Base-by-base conservation (phyloP, 116 monocot species). In the Phalaenopsis hybrid region DNA sequence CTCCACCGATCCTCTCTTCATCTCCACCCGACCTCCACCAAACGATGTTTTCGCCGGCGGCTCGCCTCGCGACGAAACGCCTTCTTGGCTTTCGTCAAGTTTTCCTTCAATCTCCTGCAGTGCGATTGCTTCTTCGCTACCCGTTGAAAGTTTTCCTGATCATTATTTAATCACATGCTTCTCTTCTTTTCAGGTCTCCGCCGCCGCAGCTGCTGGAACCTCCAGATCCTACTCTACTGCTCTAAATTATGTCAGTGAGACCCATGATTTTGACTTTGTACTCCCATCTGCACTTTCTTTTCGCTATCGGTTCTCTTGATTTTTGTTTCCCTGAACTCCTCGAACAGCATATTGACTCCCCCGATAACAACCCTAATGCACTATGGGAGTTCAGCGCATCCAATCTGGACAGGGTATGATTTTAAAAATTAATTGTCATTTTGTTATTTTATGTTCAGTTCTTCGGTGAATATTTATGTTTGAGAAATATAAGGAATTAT, bases 191-290 rank as follows among this genome's bases (percentile, higher is more conserved):
- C 87, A 91, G 95, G 89, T 85, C 79, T 82, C 86, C 10, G 79
- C 67, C 23, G 21, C 81, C 12, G 75, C 87, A 4, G 78, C 79
- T 46, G 46, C 76, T 17, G 63, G 72, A 79, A n/a, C 78, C 72
- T 82, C 78, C 75, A 89, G 94, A 88, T 90, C 88, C 20, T 94
- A 92, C 83, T 96, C 94, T 85, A 92, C 91, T 8, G 94, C 94
- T 20, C 85, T 96, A 20, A 96, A 96, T 77, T 94, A 94, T 85
- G 96, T 96, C 0, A 76, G 58, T 16, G 11, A 57, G 44, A 31
- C 8, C 57, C 75, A 43, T 4, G 37, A 65, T 31, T 69, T 65
- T 77, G 8, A 28, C 21, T 20, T 46, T 46, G 4, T 46, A 20
- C 80, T 45, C 67, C 51, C 37, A 46, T 67, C 25, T 43, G n/a